These are phyloP conservation scores for Aphanocladium album DNA, from an alignment of 2,329 filamentous ascomycete species.

Conservation along the genomic window DNA sequence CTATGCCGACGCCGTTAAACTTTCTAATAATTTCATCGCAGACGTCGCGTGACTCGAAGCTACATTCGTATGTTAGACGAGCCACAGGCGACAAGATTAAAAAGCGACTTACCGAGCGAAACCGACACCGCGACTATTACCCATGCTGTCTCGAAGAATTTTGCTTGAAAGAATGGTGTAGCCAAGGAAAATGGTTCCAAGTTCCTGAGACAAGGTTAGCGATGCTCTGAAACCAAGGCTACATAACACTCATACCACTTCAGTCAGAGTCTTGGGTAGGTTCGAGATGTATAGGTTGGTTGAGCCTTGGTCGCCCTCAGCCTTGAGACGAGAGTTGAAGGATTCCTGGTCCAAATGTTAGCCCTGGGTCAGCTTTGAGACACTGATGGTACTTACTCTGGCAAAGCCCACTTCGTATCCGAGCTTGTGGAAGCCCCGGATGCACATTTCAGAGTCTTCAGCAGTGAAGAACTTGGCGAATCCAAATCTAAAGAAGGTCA, in stretches of 20 bases:
- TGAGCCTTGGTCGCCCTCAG: constrained; percentile 80
- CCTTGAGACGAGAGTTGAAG: constrained; percentile 96
- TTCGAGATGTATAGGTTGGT: constrained; percentile 99
- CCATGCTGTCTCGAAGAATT: constrained; percentile 86
- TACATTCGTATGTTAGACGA: constrained; percentile 35
- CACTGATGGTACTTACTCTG: constrained; percentile 52
- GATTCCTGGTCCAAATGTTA: constrained; percentile 62
- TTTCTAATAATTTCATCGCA: constrained; percentile 85
- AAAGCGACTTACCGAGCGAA: constrained; percentile 73
- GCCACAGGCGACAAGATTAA: not conserved
- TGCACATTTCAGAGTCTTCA: constrained; percentile 88
- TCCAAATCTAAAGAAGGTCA: constrained; percentile 63
- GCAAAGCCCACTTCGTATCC: constrained; percentile 98
- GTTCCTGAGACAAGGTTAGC: constrained; percentile 47
- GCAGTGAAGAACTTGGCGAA: constrained; percentile 93
- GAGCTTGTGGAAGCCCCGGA: constrained; percentile 87
- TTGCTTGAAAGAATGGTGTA: constrained; percentile 88
- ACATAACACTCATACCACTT: constrained; percentile 55
- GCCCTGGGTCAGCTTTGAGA: not conserved
- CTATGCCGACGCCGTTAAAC: constrained; percentile 75
- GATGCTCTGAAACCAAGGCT: not conserved
- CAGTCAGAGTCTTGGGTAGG: constrained; percentile 84
- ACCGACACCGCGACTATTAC: constrained; percentile 91
- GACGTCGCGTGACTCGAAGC: constrained; percentile 82
- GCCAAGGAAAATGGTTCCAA: constrained; percentile 71